Evolutionary conservation across 345 rosid genomes (phyloP), one percentile per base, ranked within the genome.

Genomic region (Balakata baccata): DNA sequence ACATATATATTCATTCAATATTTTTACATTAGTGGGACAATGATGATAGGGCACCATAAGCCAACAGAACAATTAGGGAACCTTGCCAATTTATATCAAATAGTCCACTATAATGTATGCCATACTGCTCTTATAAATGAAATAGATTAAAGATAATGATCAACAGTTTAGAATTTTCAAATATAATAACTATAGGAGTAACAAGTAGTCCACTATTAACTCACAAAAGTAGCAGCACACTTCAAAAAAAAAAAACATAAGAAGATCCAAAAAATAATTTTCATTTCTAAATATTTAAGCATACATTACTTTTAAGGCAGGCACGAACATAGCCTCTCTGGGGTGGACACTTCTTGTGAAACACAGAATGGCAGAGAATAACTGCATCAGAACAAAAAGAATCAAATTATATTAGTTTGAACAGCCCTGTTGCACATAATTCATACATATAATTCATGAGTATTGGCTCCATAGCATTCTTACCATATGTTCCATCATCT

Each of bases 261-360:
- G n/a, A 49, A 75, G 61, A 5, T 18, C 41, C n/a, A 39, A 14
- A 14, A 63, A 76, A 74, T 41, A 69, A 72, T 14, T 76, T 75
- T 34, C 54, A 62, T 52, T 76, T 66, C 37, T 53, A 84, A 82
- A 75, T 68, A 10, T 66, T 74, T 65, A 79, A 86, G 97, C 96
- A 83, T 89, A 89, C 93, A 85, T 92, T 94, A 90, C 96, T 92
- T 92, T 90, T 92, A 85, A 94, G 94, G 96, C 93, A 89, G 76
- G 92, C 96, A 73, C 96, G 96, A 57, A 90, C 83, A 79, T 81
- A 92, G 87, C 89, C 89, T 80, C 83, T 91, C 82, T 89, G 93
- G 11, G 84, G 86, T 39, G 91, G 88, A 78, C 97, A 88, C 84
- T 90, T 90, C 89, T 92, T 90, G 89, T 92, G 96, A 82, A 82